Evolutionary conservation across 129 eudicot genomes (phyloP), one percentile per base, ranked within the genome.

Genomic region (Chrysanthemum lavandulifolium): DNA sequence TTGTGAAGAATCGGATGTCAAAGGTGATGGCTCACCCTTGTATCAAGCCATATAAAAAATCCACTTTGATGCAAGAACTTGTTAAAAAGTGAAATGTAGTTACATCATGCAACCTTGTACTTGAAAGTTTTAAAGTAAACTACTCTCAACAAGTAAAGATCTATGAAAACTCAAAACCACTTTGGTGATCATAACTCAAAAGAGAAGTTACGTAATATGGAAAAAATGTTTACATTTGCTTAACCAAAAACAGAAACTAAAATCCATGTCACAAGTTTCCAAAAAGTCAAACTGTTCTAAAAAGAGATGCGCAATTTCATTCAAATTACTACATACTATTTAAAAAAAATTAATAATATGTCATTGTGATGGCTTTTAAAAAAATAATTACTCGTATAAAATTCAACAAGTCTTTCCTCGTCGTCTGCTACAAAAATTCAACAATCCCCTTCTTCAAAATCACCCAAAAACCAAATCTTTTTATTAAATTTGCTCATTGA

Each of bases 401-500:
- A 62, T 23, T 63, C 33, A 25, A 4, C 18, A 54, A 48, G 29
- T 64, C 53, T 48, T 40, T 61, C 19, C 52, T 69, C 61, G 56
- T 72, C 68, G 73, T 72, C 78, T 72, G 73, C 78, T 78, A 65
- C 82, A 78, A 60, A 71, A 71, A 78, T 78, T 78, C 82, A 78
- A 78, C 82, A 23, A 60, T 78, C 49, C 10, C 40, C 71, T 27
- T 56, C 61, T 78, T 72, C 73, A 15, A 45, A 76, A 0, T 55
- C 73, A 10, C 45, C 25, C 31, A 29, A 60, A 52, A 58, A 66
- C 59, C 47, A 40, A 77, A 51, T 47, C 52, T 72, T 33, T 29
- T 66, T n/a, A 5, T 57, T 47, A 6, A 40, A 40, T 40, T 40
- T 40, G 47, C 47, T 45, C 45, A 71, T 81, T 76, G 43, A 54